phyloP scores from a whole-genome alignment of 164 flowering plant species.

The Sedum album region DNA sequence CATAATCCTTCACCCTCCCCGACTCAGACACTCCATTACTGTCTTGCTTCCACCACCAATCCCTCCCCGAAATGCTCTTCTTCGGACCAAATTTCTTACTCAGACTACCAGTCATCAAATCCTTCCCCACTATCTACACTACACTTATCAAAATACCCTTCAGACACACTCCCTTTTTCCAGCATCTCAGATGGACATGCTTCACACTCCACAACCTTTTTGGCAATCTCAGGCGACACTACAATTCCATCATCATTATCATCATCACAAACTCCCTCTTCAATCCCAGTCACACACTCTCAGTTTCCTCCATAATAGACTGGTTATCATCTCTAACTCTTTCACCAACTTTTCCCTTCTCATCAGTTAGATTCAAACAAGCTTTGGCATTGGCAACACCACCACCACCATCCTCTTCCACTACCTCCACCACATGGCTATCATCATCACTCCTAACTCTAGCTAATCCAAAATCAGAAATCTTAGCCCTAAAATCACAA shows the following conservation, averaged over 20 bases:
- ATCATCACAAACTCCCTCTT: slow-evolving; percentile 15
- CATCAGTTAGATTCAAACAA: neutral
- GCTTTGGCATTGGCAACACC: neutral
- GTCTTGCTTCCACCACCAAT: slow-evolving; percentile 92
- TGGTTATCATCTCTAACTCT: slow-evolving; percentile 34
- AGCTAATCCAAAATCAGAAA: no score
- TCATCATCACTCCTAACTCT: slow-evolving; percentile 57
- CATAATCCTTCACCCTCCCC: slow-evolving; percentile 84
- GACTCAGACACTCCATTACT: slow-evolving; percentile 41
- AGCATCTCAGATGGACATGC: slow-evolving; percentile 42
- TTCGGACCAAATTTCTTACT: slow-evolving; percentile 18
- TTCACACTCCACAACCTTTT: slow-evolving; percentile 30
- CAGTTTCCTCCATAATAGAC: slow-evolving; percentile 65
- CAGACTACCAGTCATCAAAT: slow-evolving; percentile 13
- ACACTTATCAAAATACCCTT: slow-evolving; percentile 45
- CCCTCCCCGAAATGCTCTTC: slow-evolving; percentile 44
- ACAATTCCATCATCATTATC: slow-evolving; percentile 20
- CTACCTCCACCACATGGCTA: slow-evolving; percentile 14
- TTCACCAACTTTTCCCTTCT: slow-evolving; percentile 9
- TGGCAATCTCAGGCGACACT: slow-evolving; percentile 37
- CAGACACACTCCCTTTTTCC: slow-evolving; percentile 53
- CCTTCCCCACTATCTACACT: slow-evolving; percentile 68
- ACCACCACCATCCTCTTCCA: slow-evolving; percentile 15
- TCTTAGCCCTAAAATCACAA: slow-evolving; percentile 51
- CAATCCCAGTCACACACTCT: slow-evolving; percentile 50